Evolutionary conservation across 2,329 filamentous ascomycete species (phyloP).

Genomic region (Paradendryphiella salina): DNA sequence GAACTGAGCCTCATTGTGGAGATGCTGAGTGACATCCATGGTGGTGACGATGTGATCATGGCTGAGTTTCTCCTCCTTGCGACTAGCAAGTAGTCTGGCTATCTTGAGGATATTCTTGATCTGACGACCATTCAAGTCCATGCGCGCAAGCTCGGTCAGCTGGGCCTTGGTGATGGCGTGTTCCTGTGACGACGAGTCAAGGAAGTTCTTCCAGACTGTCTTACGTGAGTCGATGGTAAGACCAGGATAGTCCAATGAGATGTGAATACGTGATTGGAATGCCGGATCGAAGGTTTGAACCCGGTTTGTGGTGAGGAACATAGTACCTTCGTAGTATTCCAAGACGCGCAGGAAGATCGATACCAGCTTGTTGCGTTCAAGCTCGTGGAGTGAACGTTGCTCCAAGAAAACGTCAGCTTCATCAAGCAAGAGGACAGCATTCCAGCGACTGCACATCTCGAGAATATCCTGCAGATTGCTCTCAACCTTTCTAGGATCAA

Average conservation of each 20-base stretch:
- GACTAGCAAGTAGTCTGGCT: conserved; percentile 31
- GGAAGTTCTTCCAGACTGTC: conserved; percentile 40
- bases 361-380: conserved; percentile 46
- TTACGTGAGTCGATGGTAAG: conserved; percentile 41
- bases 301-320: conserved; percentile 45
- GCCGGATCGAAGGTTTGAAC: conserved; percentile 39
- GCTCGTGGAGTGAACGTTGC: conserved; percentile 47
- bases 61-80: conserved; percentile 34
- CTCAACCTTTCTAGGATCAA: conserved; percentile 59
- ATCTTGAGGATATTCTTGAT: conserved; percentile 54
- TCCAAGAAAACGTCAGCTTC: conserved; percentile 65
- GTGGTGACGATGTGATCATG: conserved; percentile 42
- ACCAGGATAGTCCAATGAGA: conserved; percentile 36
- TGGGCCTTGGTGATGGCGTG: conserved; percentile 16
- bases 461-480: conserved; percentile 77
- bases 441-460: conserved; percentile 72
- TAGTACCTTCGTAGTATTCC: conserved; percentile 41
- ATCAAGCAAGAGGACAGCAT: conserved; percentile 67
- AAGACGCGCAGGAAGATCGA: conserved; percentile 44
- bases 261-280: conserved; percentile 41
- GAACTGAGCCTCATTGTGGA: conserved; percentile 45
- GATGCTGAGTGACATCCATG: conserved; percentile 47
- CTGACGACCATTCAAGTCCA: conserved; percentile 56
- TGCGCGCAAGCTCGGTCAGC: conserved; percentile 40
- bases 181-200: conserved; percentile 39